A percentile compares a stretch with the other conserved stretches of the same genome.
Evolutionary conservation across 768 basidiomycete genomes (phyloP).

Genomic region (Pleurotus citrinopileatus): DNA sequence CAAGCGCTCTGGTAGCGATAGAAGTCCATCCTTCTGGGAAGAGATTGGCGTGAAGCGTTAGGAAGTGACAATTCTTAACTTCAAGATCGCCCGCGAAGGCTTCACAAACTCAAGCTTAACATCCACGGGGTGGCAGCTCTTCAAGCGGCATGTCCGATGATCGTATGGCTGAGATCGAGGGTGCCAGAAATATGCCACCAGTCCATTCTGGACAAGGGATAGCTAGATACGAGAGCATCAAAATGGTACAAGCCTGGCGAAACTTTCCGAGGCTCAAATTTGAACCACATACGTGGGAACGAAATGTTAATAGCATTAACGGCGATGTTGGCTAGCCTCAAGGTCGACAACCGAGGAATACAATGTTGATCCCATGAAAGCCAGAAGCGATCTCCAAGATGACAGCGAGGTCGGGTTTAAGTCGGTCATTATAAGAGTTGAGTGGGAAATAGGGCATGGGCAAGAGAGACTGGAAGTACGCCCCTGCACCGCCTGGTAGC

Average conservation of each 20-base stretch:
- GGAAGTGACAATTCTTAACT: neutral
- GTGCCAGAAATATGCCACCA: neutral
- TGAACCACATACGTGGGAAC: neutral
- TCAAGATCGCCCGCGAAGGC: neutral
- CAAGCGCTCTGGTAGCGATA: neutral
- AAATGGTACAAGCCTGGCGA: neutral
- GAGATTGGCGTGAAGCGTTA: neutral
- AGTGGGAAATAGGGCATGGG: no score
- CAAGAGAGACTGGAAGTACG: no score
- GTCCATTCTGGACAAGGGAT: constrained; percentile 2
- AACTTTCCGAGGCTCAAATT: neutral
- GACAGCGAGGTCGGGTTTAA: neutral
- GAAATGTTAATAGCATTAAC: neutral
- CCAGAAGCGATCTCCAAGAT: neutral
- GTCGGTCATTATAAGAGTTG: neutral
- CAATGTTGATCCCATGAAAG: constrained; percentile 5
- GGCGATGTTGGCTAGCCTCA: neutral
- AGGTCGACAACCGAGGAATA: constrained; percentile 1
- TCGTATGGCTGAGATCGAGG: neutral
- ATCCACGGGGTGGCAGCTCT: no score
- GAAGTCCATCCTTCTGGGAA: neutral
- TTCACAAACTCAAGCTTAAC: neutral
- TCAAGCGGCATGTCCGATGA: neutral
- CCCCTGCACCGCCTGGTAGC: no score
- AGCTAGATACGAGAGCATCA: neutral